phyloP scores from a whole-genome alignment of 73 alveolate species.

The Durusdinium trenchii region DNA sequence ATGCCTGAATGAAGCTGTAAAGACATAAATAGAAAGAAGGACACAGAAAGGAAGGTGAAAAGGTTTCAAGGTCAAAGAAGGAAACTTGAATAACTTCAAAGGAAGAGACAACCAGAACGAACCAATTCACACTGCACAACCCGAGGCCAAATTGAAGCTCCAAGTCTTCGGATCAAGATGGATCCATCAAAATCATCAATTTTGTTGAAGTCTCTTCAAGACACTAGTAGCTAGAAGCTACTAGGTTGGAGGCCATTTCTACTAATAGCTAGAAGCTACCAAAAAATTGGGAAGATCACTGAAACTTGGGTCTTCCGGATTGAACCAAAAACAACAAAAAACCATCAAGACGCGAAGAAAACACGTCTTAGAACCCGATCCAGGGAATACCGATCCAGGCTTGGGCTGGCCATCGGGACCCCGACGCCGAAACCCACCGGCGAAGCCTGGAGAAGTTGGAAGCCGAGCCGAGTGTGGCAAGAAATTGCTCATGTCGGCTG shows the following conservation, averaged over 20 bases:
- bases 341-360: too few relatives aligned
- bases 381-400: not conserved
- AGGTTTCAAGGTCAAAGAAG: not conserved
- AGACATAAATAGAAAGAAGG: not conserved
- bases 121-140: not conserved
- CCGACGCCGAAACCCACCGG: constrained; percentile 57
- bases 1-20: not conserved
- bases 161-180: not conserved
- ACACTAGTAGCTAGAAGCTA: too few relatives aligned
- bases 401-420: constrained; percentile 62
- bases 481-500: too few relatives aligned
- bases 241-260: too few relatives aligned
- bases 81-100: not conserved
- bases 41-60: not conserved
- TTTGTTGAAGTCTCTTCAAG: too few relatives aligned
- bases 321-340: not conserved
- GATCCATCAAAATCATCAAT: not conserved
- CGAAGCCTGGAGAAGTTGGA: constrained; percentile 49
- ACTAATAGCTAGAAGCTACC: not conserved
- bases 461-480: too few relatives aligned
- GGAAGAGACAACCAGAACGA: not conserved
- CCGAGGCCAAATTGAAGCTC: not conserved
- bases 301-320: not conserved
- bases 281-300: not conserved
- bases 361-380: not conserved